Evolutionary conservation across 202 grass and related monocot genomes (phyloP).

Genomic region (Tripidium arundinaceum): DNA sequence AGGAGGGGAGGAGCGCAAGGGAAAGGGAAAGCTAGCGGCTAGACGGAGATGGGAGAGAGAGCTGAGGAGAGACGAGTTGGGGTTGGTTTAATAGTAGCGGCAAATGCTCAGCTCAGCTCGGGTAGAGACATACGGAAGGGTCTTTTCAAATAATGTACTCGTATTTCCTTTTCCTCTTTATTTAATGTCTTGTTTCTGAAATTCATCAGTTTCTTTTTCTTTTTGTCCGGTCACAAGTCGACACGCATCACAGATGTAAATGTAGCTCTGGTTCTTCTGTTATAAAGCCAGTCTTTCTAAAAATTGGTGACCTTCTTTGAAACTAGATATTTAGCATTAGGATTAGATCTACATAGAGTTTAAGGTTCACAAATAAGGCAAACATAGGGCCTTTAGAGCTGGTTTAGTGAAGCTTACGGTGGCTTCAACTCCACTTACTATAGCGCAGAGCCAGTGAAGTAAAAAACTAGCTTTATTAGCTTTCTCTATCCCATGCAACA

Average conservation of each 20-base stretch:
- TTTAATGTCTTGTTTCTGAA: neutral
- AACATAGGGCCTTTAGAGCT: neutral
- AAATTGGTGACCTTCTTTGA: neutral
- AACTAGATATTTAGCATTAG: neutral
- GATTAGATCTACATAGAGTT: neutral
- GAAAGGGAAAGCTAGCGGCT: conserved; percentile 31
- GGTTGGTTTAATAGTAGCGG: conserved; percentile 42
- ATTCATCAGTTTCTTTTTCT: neutral
- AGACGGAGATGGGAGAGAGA: neutral
- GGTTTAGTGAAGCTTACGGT: no score
- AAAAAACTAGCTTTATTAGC: no score
- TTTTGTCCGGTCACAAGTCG: neutral
- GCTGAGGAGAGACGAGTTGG: neutral
- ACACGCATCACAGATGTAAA: neutral
- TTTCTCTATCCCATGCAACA: no score
- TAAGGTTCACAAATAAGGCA: neutral
- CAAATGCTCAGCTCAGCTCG: neutral
- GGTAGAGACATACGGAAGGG: neutral
- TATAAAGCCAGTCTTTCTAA: neutral
- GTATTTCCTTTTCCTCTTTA: neutral
- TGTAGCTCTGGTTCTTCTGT: neutral
- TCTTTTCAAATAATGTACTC: neutral
- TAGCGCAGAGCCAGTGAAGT: no score
- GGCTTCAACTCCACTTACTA: no score
- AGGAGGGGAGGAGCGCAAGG: neutral